Base-by-base conservation (phyloP, 805 yeast genomes). In the Schwanniomyces yamadae region DNA sequence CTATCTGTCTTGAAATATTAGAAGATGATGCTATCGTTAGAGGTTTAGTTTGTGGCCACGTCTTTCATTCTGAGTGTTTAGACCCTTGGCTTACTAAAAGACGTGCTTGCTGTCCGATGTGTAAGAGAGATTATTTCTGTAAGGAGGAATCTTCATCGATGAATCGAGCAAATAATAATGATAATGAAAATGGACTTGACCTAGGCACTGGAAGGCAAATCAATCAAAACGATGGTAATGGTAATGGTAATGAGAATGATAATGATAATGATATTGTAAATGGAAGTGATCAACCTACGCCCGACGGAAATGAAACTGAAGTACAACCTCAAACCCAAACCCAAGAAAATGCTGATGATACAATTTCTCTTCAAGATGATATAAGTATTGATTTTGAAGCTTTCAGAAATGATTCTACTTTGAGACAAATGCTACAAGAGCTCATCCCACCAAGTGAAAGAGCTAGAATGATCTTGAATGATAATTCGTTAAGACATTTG, bases 31-130 rank as follows among this genome's bases (percentile, higher is more conserved):
- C 83, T 34, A 53, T 57, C 1, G 87, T 86, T 2, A 74, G 95
- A 33, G 87, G 87, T 0, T 67, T 87, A 28, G 66, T 84, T 8
- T 86, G 95, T 61, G 88, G 89, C 3, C 95, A 86, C 58, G 88
- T 82, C 2, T 86, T 80, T 71, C 95, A 86, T 52, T 69, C 80
- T 15, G 81, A 73, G 12, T 86, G 95, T 59, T 71, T 87, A 35
- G 88, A 82, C 44, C 90, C 90, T 2, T 86, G 95, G 95, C 63
- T 86, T 31, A 80, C 78, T 2, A 75, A 76, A 44, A 66, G 91
- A 46, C 72, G 83, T 31, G 90, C 89, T 1, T 81, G 86, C 48
- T 86, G 95, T 54, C 95, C 95, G 6, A 78, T 82, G 68, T 86
- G 95, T 59, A 84, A 85, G 50, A 63, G 82, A 21, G 88, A 80